These are phyloP conservation scores for Magnolia sinica DNA, from an alignment of 164 flowering plant genomes.

Conservation along the genomic window DNA sequence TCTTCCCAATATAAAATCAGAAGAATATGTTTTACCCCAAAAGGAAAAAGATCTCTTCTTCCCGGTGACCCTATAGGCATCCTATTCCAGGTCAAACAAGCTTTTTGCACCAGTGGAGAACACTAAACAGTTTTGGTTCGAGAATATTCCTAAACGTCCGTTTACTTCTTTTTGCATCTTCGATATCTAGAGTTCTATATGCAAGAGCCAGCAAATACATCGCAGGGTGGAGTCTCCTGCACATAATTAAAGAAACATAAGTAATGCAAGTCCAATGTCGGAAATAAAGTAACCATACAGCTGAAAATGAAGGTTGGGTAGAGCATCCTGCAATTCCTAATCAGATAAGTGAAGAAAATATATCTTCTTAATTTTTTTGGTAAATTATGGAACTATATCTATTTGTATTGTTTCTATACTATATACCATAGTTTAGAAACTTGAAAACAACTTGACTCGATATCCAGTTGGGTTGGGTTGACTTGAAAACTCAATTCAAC, in stretches of 20 bases:
- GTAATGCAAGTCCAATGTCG: background rate
- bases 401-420: too few relatives aligned
- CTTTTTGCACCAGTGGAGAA: constrained; percentile 71
- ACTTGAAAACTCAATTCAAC: too few relatives aligned
- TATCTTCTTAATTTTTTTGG: too few relatives aligned
- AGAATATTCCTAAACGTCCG: constrained; percentile 31
- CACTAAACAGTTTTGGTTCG: constrained; percentile 40
- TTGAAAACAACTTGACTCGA: too few relatives aligned
- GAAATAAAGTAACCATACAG: too few relatives aligned
- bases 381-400: too few relatives aligned
- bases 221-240: constrained; percentile 96
- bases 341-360: too few relatives aligned
- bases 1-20: too few relatives aligned
- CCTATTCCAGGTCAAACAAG: constrained; percentile 23
- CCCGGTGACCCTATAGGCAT: background rate
- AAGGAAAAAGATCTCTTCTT: background rate
- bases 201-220: constrained; percentile 86
- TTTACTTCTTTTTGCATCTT: constrained; percentile 61
- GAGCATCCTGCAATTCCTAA: too few relatives aligned
- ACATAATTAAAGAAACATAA: constrained; percentile 12
- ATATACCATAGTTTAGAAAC: too few relatives aligned
- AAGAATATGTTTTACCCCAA: background rate
- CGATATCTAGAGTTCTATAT: constrained; percentile 86
- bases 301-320: too few relatives aligned
- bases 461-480: too few relatives aligned